Evolutionary conservation across 2,329 filamentous ascomycete species (phyloP).

Genomic region (Parastagonospora nodorum): DNA sequence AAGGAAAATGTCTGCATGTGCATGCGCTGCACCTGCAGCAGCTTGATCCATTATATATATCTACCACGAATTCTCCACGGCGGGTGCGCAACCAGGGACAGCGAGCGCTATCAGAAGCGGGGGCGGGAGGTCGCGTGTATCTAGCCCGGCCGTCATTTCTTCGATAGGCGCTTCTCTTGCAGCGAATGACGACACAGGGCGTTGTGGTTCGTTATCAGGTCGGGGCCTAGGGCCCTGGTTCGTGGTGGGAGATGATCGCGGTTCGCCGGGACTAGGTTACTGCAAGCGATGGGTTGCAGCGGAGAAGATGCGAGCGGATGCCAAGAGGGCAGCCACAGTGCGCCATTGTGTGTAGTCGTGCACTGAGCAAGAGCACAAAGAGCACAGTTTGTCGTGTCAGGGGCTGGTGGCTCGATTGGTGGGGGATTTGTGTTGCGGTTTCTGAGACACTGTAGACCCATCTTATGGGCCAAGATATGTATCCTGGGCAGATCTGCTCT

Average conservation of each 20-base stretch:
- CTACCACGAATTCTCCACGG: too few species aligned
- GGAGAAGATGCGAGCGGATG: too few species aligned
- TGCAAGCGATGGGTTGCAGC: not conserved
- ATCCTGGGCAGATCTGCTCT: conserved; percentile 7
- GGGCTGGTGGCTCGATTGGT: not conserved
- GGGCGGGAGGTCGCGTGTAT: conserved; percentile 2
- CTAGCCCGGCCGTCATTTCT: not conserved
- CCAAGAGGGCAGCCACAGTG: too few species aligned
- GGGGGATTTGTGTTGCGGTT: not conserved
- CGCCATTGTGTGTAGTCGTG: too few species aligned
- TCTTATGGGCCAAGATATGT: conserved; percentile 6
- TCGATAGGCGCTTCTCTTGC: conserved; percentile 12
- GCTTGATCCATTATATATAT: too few species aligned
- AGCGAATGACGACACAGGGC: conserved; percentile 12
- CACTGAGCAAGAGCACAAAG: too few species aligned
- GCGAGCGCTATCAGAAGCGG: conserved; percentile 2
- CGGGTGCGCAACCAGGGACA: too few species aligned
- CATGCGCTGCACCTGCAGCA: not conserved
- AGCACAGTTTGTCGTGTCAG: not conserved
- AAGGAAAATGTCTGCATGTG: not conserved
- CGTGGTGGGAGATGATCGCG: too few species aligned
- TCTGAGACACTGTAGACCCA: not conserved
- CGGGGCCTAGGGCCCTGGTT: not conserved
- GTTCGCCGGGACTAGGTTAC: not conserved
- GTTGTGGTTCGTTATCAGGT: conserved; percentile 15